These are phyloP conservation scores for Solanum arcanum DNA, from an alignment of 257 asterid species.

Conservation along the genomic window DNA sequence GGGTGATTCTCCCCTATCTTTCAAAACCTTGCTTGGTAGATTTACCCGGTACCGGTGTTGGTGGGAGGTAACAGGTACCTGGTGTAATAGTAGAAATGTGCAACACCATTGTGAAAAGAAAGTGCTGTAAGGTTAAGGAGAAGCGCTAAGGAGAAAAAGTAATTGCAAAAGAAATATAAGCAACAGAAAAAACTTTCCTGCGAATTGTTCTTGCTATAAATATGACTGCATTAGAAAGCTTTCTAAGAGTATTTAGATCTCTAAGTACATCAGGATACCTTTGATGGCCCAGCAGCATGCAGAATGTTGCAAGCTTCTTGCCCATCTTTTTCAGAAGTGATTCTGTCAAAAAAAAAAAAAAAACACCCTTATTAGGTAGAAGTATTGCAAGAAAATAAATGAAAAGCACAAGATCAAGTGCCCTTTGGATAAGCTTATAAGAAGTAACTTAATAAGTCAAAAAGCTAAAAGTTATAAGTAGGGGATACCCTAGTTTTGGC, in stretches of 20 bases:
- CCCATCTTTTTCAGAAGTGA: constrained; percentile 82
- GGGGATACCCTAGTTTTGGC: not conserved
- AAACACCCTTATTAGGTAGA: not conserved
- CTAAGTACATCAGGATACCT: constrained; percentile 38
- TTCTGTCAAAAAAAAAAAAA: constrained; percentile 30
- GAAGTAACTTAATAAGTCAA: not conserved
- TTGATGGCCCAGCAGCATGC: constrained; percentile 96
- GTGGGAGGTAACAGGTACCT: not conserved
- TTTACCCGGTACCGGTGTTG: not conserved
- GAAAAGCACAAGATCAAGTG: not conserved
- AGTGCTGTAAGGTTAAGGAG: not conserved
- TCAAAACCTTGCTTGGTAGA: not conserved
- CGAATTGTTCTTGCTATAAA: not conserved
- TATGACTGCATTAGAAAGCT: not conserved
- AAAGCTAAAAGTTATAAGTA: not conserved
- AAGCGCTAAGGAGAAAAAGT: not conserved
- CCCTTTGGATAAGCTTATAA: not conserved
- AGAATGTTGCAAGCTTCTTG: constrained; percentile 85
- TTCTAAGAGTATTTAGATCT: not conserved
- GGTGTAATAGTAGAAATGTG: not conserved
- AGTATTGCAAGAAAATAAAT: not conserved
- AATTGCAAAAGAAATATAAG: not conserved
- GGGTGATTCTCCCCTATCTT: not conserved
- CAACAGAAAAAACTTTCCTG: not conserved
- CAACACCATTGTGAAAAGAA: not conserved